These are phyloP conservation scores for Diaporthe caulivora DNA, from an alignment of 2,329 filamentous ascomycete genomes.

Conservation along the genomic window DNA sequence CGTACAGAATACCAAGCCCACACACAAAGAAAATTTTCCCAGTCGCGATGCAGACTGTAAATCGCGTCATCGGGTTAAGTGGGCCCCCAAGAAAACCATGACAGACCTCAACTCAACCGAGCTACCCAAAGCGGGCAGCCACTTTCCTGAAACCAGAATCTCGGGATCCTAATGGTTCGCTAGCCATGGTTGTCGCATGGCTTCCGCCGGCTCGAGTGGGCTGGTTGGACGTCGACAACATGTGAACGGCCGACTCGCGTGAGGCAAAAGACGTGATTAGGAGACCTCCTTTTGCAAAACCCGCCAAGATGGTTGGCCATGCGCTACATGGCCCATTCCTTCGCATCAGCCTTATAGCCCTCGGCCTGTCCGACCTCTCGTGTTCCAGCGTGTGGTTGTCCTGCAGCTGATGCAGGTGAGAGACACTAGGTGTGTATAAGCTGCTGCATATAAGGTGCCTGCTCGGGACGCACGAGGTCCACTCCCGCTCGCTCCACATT, in stretches of 20 bases:
- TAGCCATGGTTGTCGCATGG: background rate
- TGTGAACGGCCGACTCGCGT: conserved; percentile 13
- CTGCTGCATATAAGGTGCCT: conserved; percentile 24
- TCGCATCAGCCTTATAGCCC: background rate
- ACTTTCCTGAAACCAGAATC: conserved; percentile 20
- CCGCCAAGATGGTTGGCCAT: conserved; percentile 25
- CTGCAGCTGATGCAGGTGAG: conserved; percentile 1
- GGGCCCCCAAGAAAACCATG: conserved; percentile 24
- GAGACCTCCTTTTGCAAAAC: conserved; percentile 13
- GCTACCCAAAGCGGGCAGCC: conserved; percentile 7
- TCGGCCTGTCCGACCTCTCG: conserved; percentile 12
- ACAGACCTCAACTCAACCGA: conserved; percentile 1
- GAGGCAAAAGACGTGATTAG: conserved; percentile 26
- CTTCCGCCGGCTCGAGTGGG: conserved; percentile 20
- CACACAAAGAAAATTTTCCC: conserved; percentile 14
- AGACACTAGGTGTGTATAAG: background rate
- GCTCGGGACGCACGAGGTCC: conserved; percentile 13
- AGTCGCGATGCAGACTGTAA: conserved; percentile 16
- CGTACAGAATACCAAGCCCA: background rate
- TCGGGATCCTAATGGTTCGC: conserved; percentile 1
- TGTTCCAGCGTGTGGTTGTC: background rate
- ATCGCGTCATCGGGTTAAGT: conserved; percentile 25
- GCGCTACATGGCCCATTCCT: conserved; percentile 13
- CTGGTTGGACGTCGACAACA: background rate
- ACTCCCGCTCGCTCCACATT: background rate